phyloP scores from a whole-genome alignment of 768 basidiomycete genomes.

The Lanmaoa rubissima region DNA sequence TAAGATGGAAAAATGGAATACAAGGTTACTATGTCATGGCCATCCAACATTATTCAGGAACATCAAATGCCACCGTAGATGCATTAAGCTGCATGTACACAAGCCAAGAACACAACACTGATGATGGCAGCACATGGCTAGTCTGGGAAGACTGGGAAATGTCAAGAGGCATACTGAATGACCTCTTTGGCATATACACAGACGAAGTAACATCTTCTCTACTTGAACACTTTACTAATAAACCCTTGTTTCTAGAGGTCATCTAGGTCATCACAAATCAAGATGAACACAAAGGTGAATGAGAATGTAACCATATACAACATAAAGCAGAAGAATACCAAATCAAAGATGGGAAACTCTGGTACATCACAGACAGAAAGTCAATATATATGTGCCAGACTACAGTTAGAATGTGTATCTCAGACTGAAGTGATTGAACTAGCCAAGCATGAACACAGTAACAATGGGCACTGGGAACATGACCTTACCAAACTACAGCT shows the following conservation, averaged over 20 bases:
- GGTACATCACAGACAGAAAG: conserved; percentile 15
- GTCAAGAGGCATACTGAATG: conserved; percentile 18
- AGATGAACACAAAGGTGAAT: no score
- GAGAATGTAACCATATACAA: no score
- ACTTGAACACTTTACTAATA: conserved; percentile 4
- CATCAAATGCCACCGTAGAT: conserved; percentile 30
- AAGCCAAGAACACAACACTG: not conserved
- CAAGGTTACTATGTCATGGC: conserved; percentile 13
- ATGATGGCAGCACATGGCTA: conserved; percentile 33
- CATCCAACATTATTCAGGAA: conserved; percentile 19
- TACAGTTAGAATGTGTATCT: conserved; percentile 1
- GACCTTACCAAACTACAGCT: not conserved
- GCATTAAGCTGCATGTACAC: conserved; percentile 25
- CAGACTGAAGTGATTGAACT: conserved; percentile 7
- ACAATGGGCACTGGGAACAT: conserved; percentile 10
- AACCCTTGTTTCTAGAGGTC: conserved; percentile 19
- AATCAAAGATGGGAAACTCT: conserved; percentile 21
- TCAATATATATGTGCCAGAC: conserved; percentile 2
- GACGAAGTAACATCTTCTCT: not conserved
- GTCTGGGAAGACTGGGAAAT: conserved; percentile 30
- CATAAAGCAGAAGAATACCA: not conserved
- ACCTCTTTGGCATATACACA: conserved; percentile 7
- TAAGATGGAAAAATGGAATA: conserved; percentile 30
- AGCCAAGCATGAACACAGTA: not conserved
- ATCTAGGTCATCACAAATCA: conserved; percentile 13